Base-by-base conservation (phyloP, 1,139 yeast genomes). In the Scheffersomyces quercinus region DNA sequence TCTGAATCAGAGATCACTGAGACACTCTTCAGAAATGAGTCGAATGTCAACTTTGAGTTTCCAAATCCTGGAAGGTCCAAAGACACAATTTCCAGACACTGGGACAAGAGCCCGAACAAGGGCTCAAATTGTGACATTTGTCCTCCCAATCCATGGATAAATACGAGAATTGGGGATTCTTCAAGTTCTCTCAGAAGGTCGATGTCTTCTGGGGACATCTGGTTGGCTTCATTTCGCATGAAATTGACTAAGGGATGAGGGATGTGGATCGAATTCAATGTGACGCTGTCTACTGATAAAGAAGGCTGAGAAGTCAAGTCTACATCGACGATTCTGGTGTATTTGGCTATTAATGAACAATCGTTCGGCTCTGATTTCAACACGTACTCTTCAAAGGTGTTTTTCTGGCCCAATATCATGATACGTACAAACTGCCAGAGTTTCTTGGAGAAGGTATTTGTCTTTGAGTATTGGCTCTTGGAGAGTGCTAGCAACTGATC, bases 41-140 rank as follows among this genome's bases (percentile, higher is more conserved):
- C 42, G 38, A 63, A 62, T 8, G 49, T 41, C 9, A 54, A 7
- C 36, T 69, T 68, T 1, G 84, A 78, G 52, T 75, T 75, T 13
- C 95, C 95, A 62, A 84, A 84, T 0, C 95, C 95, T 0, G 95
- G 95, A 42, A 86, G 68, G 56, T 86, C 95, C 15, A 86, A 55
- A 1, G 88, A 74, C 43, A 82, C 58, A 3, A 85, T 73, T 50
- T 83, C 86, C 54, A 82, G 75, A 58, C 86, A 82, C 55, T 83
- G 86, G 28, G 88, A 73, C 45, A 86, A 73, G 44, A 82, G 72
- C 35, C 81, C 86, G 63, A 86, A 70, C 35, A 85, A 65, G 3
- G 81, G 78, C 52, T 83, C 88, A 58, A 87, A 85, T 58, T 85
- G 91, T 8, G 85, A 73, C 65, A 84, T 70, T 56, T 85, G 91